phyloP scores from a whole-genome alignment of 495 filamentous ascomycete genomes.

The Podospora pseudoanserina region DNA sequence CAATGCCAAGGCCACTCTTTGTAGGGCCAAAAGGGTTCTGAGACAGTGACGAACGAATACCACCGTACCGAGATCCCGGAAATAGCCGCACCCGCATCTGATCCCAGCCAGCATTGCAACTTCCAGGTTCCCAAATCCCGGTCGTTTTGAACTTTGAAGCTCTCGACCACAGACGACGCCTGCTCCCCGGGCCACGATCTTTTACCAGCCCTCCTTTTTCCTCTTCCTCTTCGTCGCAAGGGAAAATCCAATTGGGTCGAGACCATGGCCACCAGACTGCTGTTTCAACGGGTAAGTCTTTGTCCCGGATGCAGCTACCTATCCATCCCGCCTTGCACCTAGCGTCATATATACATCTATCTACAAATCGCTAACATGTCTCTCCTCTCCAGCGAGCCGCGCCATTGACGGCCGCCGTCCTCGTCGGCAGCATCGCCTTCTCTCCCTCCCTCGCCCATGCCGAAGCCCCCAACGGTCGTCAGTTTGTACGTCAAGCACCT shows the following conservation, averaged over 20 bases:
- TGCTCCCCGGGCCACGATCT: not conserved
- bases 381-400: slow-evolving; percentile 35
- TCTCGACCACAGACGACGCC: slow-evolving; percentile 2
- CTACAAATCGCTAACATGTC: not conserved
- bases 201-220: slow-evolving; percentile 11
- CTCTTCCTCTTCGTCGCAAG: slow-evolving; percentile 1
- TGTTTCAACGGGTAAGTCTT: slow-evolving; percentile 45
- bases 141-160: slow-evolving; percentile 4
- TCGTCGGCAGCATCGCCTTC: slow-evolving; percentile 44
- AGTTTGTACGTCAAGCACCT: slow-evolving; percentile 27
- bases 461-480: slow-evolving; percentile 41
- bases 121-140: slow-evolving; percentile 14
- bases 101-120: slow-evolving; percentile 3
- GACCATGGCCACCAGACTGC: slow-evolving; percentile 52
- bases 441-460: slow-evolving; percentile 44
- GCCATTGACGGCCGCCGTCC: slow-evolving; percentile 46
- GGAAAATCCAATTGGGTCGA: slow-evolving; percentile 40
- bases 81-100: slow-evolving; percentile 21
- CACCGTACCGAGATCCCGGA: slow-evolving; percentile 15
- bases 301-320: not conserved
- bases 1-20: too few species aligned
- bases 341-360: not conserved
- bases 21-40: too few species aligned
- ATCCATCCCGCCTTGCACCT: not conserved
- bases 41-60: too few species aligned